phyloP scores from a whole-genome alignment of 1,139 yeast species.

The Saccharomyces hybrid region DNA sequence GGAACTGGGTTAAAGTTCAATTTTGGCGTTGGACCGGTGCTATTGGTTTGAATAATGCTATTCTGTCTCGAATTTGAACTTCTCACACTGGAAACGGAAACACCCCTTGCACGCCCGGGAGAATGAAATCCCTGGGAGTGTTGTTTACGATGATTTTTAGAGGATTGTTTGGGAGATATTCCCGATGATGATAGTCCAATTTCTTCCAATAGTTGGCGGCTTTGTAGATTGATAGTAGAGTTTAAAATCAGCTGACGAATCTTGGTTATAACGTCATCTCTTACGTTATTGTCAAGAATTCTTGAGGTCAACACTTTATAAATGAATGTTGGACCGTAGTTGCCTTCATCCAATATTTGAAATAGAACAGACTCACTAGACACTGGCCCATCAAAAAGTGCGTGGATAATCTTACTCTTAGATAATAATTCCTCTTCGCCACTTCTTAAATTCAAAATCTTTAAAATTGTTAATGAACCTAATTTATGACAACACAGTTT shows the following conservation, averaged over 20 bases:
- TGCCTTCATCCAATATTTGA: conserved; percentile 47
- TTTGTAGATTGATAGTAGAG: conserved; percentile 57
- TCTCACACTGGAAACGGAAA: conserved; percentile 20
- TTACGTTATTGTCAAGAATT: conserved; percentile 44
- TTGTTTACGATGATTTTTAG: background rate
- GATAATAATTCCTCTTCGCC: conserved; percentile 43
- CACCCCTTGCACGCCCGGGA: conserved; percentile 17
- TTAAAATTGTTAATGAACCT: conserved; percentile 73
- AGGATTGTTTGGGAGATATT: background rate
- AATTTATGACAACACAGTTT: conserved; percentile 71
- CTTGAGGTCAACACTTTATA: conserved; percentile 69
- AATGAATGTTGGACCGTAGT: conserved; percentile 73
- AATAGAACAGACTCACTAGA: too few species aligned
- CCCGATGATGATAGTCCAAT: conserved; percentile 49
- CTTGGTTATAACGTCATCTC: conserved; percentile 49
- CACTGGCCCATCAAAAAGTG: conserved; percentile 46
- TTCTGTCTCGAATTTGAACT: conserved; percentile 21
- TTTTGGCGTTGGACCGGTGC: too few species aligned
- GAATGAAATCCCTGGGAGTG: conserved; percentile 1
- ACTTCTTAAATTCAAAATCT: conserved; percentile 59
- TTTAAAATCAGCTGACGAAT: conserved; percentile 53
- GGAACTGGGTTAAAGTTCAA: too few species aligned
- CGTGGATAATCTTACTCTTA: conserved; percentile 52
- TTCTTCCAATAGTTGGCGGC: conserved; percentile 81
- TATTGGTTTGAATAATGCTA: too few species aligned